Conservation (phyloP, 129 eudicot genomes). For the Daucus carota region DH1_v3.0 NC_030385.2:44077001-44077500, state of each 20-base stretch:
- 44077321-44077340: not conserved
- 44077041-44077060: too few relatives aligned
- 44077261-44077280: not conserved
- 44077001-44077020: too few relatives aligned
- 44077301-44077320: not conserved
- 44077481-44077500: too few relatives aligned
- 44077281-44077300: not conserved
- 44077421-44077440: too few relatives aligned
- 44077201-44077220: not conserved
- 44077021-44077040: too few relatives aligned
- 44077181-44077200: not conserved
- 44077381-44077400: too few relatives aligned
- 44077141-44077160: not conserved
- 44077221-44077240: not conserved
- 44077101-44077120: not conserved
- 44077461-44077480: too few relatives aligned
- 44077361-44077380: too few relatives aligned
- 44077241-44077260: not conserved
- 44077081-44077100: not conserved
- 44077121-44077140: not conserved
- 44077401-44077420: too few relatives aligned
- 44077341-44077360: too few relatives aligned
- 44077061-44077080: too few relatives aligned
- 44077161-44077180: not conserved
- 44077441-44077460: too few relatives aligned